Conservation (phyloP, 176 grass and related monocot genomes). For the Stipa capillata region DNA sequence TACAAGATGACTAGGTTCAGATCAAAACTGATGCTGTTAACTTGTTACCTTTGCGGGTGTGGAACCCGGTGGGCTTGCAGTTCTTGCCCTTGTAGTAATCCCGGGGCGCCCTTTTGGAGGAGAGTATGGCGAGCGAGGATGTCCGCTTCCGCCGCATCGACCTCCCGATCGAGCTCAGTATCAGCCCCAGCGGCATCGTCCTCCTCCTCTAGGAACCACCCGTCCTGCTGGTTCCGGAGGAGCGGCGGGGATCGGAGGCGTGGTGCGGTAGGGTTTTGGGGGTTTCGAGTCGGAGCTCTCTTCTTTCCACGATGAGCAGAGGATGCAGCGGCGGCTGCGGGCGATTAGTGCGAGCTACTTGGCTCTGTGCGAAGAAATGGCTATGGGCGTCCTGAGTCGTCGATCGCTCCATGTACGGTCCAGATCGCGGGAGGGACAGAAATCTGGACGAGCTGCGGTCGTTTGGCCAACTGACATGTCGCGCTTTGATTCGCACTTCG, state of each 20-base stretch:
- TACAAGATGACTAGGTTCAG: neutral
- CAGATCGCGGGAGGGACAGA: neutral
- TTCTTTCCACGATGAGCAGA: too few species aligned
- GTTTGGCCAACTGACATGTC: neutral
- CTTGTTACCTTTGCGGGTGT: constrained; percentile 99
- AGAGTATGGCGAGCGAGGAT: constrained; percentile 80
- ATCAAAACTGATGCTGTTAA: neutral
- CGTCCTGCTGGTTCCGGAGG: too few species aligned
- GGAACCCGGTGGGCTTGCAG: constrained; percentile 94
- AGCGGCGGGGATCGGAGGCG: neutral
- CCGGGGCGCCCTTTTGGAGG: constrained; percentile 77
- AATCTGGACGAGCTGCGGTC: neutral
- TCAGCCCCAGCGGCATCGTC: constrained; percentile 88
- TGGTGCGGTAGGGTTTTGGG: neutral
- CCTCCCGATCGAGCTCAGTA: constrained; percentile 54
- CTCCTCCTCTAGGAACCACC: too few species aligned
- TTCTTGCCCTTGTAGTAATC: constrained; percentile 99
- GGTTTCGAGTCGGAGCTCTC: neutral
- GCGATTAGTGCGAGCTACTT: neutral
- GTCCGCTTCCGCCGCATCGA: constrained; percentile 68
- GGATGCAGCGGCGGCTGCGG: neutral
- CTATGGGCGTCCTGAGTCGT: neutral
- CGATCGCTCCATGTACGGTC: neutral
- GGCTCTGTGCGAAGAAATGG: too few species aligned
- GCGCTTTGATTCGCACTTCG: too few species aligned